Evolutionary conservation across 768 basidiomycete genomes (phyloP).

Genomic region (Sporobolomyces roseus): DNA sequence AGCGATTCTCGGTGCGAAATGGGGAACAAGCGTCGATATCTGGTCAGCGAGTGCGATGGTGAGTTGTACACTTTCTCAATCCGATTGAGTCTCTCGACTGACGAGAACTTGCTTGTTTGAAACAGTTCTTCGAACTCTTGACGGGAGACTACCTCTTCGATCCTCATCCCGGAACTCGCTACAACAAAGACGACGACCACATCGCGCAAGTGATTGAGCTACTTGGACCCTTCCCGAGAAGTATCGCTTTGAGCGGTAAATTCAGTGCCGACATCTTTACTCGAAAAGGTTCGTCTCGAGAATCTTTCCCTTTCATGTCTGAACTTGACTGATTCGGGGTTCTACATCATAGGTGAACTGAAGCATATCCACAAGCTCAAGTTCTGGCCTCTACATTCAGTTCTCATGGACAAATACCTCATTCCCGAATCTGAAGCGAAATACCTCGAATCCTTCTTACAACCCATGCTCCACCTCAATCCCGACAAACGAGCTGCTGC

Average conservation of each 20-base stretch:
- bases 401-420: conserved; percentile 79
- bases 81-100: too few species aligned
- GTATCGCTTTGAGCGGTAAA: conserved; percentile 80
- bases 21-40: conserved; percentile 91
- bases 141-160: conserved; percentile 99
- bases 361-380: conserved; percentile 90
- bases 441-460: conserved; percentile 71
- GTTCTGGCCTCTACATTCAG: conserved; percentile 74
- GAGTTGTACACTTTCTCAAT: conserved; percentile 48
- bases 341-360: conserved; percentile 63
- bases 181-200: conserved; percentile 92
- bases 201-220: conserved; percentile 98
- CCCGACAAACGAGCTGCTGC: conserved; percentile 87
- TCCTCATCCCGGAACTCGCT: conserved; percentile 87
- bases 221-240: conserved; percentile 80
- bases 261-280: conserved; percentile 94
- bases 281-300: too few species aligned
- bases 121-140: conserved; percentile 77
- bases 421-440: conserved; percentile 80
- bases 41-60: conserved; percentile 96
- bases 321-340: conserved; percentile 2
- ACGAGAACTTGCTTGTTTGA: not conserved
- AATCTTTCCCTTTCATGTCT: conserved; percentile 1
- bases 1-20: conserved; percentile 91
- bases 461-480: conserved; percentile 82